Conservation (phyloP, 371 early-diverging fungal species). For the Blastocladiella emersonii region DNA sequence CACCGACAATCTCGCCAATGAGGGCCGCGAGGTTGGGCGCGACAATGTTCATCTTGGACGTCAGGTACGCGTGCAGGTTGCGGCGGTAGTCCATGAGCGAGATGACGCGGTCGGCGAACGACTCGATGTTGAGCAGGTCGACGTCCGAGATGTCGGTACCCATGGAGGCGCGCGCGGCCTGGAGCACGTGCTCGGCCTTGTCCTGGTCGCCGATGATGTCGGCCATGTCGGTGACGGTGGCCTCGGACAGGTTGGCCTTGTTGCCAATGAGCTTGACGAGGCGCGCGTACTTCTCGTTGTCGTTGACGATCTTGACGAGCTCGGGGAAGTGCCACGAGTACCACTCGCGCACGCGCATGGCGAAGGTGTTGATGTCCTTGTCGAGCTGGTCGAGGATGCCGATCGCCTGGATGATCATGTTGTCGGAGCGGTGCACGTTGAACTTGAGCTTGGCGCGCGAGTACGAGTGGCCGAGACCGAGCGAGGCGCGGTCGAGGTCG, state of each 20-base stretch:
- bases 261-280: constrained; percentile 77
- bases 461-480: constrained; percentile 95
- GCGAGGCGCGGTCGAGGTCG: constrained; percentile 83
- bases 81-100: constrained; percentile 84
- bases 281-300: constrained; percentile 80
- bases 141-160: constrained; percentile 46
- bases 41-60: constrained; percentile 86
- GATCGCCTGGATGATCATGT: constrained; percentile 88
- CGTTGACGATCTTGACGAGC: constrained; percentile 83
- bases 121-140: constrained; percentile 87
- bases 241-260: constrained; percentile 72
- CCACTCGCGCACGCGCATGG: constrained; percentile 89
- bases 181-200: constrained; percentile 62
- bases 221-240: constrained; percentile 52
- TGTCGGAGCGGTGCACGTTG: constrained; percentile 80
- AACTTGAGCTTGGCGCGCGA: constrained; percentile 73
- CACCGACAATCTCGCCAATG: constrained; percentile 93
- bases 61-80: constrained; percentile 76
- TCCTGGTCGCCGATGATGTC: constrained; percentile 50
- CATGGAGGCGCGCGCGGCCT: constrained; percentile 91
- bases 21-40: constrained; percentile 97
- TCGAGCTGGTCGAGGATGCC: constrained; percentile 81
- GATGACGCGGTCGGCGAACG: constrained; percentile 86
- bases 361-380: constrained; percentile 87
- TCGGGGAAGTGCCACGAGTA: constrained; percentile 99